phyloP scores from a whole-genome alignment of 1,139 yeast species.

The Candida albicans region DNA sequence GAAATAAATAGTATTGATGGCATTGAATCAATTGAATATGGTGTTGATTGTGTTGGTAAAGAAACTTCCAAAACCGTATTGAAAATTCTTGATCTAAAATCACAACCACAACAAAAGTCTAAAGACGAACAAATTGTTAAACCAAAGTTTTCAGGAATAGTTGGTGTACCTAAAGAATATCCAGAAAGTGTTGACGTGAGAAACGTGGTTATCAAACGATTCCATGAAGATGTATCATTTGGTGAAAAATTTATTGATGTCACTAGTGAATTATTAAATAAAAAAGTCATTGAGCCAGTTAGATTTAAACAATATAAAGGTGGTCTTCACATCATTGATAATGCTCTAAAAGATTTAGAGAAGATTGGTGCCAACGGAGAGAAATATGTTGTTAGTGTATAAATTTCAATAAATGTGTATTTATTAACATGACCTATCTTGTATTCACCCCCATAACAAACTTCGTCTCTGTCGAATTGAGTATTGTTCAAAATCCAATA shows the following conservation, averaged over 20 bases:
- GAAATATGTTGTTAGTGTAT: slow-evolving; percentile 35
- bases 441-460: slow-evolving; percentile 11
- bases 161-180: slow-evolving; percentile 33
- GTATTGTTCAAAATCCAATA: slow-evolving; percentile 35
- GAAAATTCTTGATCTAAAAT: slow-evolving; percentile 21
- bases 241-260: slow-evolving; percentile 35
- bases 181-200: slow-evolving; percentile 23
- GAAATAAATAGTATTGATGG: slow-evolving; percentile 14
- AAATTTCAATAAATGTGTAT: background rate
- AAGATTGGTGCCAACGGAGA: slow-evolving; percentile 42
- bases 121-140: slow-evolving; percentile 5
- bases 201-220: slow-evolving; percentile 38
- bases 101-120: slow-evolving; percentile 6
- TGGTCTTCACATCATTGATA: slow-evolving; percentile 29
- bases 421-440: background rate
- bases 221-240: slow-evolving; percentile 42
- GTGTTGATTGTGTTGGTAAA: slow-evolving; percentile 47
- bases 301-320: slow-evolving; percentile 35
- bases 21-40: slow-evolving; percentile 26
- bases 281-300: slow-evolving; percentile 30
- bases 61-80: slow-evolving; percentile 35
- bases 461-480: slow-evolving; percentile 19
- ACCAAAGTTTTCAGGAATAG: slow-evolving; percentile 37
- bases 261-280: slow-evolving; percentile 30
- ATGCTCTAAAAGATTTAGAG: slow-evolving; percentile 40